Base-by-base conservation (phyloP, 2,329 filamentous ascomycete genomes). In the Elsinoe ampelina region DNA sequence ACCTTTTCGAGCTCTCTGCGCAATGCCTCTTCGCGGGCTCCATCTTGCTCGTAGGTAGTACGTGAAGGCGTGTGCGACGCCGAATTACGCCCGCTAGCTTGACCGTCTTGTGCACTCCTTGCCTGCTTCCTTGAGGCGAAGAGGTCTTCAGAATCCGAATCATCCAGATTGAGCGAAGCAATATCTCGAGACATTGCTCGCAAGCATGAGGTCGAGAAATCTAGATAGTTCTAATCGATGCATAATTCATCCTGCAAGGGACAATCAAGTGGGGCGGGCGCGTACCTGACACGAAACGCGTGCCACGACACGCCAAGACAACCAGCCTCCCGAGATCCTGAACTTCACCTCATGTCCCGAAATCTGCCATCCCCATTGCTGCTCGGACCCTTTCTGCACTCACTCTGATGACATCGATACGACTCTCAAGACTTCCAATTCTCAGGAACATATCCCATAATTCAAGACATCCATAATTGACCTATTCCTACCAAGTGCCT, bases 1-100 rank as follows among this genome's bases (percentile, higher is more conserved):
- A 98, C 84, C 48, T 85, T 87, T 61, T 90, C 84, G 26, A 97
- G 75, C 72, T 98, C 93, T 57, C 80, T 83, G 13, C 81, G 84
- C 63, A 98, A 75, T 12, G 82, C 80, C 1, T 82, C 82, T 60
- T 95, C 89, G 45, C 87, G 85, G 17, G 80, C 26, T 45, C 15
- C 34, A 38, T 43, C 45, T 50, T 43, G 51, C 20, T 36, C 54
- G 39, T 22, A 58, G 38, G 42, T 41, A 19, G n/a, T 54, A 48
- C 39, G 50, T 41, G 56, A 60, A 34, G 41, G 57, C 34, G 58
- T 58, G 32, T 30, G 57, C 17, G 41, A 54, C 47, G 50, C 42
- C n/a, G 30, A 54, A 35, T 10, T 58, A 13, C 51, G 50, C 26
- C 42, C 45, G 45, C 32, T 38, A 26, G 83, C 51, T 77, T 72